Evolutionary conservation across 1,139 yeast species (phyloP).

Genomic region (Pichia sp.): DNA sequence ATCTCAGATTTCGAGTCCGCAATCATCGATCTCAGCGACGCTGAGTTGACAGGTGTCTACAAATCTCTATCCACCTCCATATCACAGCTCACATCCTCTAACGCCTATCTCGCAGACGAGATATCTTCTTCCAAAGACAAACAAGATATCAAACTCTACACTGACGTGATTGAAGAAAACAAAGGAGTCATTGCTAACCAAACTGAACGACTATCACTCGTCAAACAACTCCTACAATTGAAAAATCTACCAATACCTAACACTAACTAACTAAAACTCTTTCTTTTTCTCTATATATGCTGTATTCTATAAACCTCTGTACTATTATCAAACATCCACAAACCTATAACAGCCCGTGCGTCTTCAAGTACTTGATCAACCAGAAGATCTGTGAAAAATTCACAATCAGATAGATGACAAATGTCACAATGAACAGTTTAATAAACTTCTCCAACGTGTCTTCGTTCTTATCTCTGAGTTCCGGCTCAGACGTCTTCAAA

Average conservation of each 20-base stretch:
- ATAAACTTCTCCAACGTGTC: conserved; percentile 23
- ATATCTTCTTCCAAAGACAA: conserved; percentile 19
- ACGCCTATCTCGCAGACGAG: too few species aligned
- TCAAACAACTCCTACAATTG: conserved; percentile 32
- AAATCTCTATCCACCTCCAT: too few species aligned
- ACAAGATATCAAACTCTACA: conserved; percentile 19
- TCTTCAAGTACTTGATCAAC: conserved; percentile 23
- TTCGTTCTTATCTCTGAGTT: conserved; percentile 29
- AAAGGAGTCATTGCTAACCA: conserved; percentile 34
- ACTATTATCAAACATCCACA: too few species aligned
- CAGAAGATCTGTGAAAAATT: conserved; percentile 24
- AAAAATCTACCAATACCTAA: conserved; percentile 16
- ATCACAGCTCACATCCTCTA: too few species aligned
- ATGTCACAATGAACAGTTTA: conserved; percentile 14
- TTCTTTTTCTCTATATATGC: not conserved
- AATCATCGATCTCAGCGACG: too few species aligned
- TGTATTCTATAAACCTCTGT: not conserved
- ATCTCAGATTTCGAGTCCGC: too few species aligned
- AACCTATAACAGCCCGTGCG: not conserved
- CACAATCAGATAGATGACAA: conserved; percentile 18
- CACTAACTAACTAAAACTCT: not conserved
- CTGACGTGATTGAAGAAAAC: conserved; percentile 20
- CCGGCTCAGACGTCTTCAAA: conserved; percentile 22
- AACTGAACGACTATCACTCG: conserved; percentile 32
- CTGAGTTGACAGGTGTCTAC: too few species aligned